These are phyloP conservation scores for Zymoseptoria ardabiliae DNA, from an alignment of 2,329 filamentous ascomycete species.

Conservation along the genomic window DNA sequence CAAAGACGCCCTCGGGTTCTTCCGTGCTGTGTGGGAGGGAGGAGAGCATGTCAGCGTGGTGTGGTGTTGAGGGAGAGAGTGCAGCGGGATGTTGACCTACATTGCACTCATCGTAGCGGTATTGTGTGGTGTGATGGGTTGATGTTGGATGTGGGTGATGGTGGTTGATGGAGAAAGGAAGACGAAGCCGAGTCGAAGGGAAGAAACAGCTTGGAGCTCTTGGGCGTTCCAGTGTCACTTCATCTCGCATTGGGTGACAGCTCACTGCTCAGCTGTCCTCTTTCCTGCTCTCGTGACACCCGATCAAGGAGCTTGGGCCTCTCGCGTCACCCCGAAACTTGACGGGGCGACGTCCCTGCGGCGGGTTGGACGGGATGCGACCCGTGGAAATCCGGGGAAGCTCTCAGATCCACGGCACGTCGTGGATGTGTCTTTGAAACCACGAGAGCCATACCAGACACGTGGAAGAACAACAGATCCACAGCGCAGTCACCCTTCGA, in stretches of 20 bases:
- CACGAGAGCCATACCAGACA: too few species aligned
- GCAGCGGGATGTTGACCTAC: slow-evolving; percentile 9
- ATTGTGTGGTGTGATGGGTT: background rate
- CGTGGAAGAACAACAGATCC: too few species aligned
- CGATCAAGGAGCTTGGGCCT: background rate
- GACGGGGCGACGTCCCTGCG: background rate
- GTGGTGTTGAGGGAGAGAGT: background rate
- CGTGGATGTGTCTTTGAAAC: background rate
- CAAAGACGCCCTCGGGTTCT: slow-evolving; percentile 33
- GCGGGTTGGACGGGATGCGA: too few species aligned
- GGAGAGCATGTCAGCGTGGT: background rate
- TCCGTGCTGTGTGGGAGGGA: slow-evolving; percentile 13
- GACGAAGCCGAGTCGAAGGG: background rate
- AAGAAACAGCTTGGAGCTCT: background rate
- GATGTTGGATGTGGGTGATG: background rate
- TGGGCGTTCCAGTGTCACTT: background rate
- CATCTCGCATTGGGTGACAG: background rate
- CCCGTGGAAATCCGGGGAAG: background rate
- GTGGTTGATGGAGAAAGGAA: background rate
- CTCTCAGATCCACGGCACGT: background rate
- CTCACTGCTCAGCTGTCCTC: background rate
- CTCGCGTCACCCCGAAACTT: background rate
- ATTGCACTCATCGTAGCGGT: slow-evolving; percentile 32
- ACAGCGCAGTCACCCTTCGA: background rate
- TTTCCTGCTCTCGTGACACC: background rate